Percentiles rank a stretch among this genome's conserved stretches.
These are phyloP conservation scores for Naganishia randhawae DNA, from an alignment of 768 basidiomycete species.

Conservation along the genomic window DNA sequence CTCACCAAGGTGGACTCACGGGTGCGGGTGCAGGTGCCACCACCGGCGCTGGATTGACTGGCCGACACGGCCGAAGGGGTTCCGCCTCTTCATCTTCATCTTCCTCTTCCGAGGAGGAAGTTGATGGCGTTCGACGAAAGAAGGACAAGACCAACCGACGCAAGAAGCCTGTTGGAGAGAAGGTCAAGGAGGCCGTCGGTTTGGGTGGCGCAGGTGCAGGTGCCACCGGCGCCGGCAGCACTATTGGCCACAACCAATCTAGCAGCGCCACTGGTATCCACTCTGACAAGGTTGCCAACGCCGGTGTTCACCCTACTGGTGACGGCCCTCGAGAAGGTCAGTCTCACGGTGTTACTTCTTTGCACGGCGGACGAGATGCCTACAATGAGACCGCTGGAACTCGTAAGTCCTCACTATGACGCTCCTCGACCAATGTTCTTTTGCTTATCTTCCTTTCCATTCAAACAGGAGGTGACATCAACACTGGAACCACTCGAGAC, in stretches of 20 bases:
- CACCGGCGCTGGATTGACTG: constrained; percentile 16
- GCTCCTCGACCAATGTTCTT: neutral
- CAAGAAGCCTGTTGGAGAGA: constrained; percentile 3
- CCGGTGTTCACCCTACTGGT: neutral
- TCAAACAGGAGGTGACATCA: constrained; percentile 20
- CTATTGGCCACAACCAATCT: constrained; percentile 1
- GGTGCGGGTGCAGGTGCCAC: neutral
- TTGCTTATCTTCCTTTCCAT: neutral
- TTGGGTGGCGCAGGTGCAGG: constrained; percentile 10
- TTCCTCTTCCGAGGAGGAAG: constrained; percentile 3
- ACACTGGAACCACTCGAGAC: constrained; percentile 14
- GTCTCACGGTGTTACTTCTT: neutral
- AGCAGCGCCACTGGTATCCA: neutral
- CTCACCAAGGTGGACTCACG: neutral
- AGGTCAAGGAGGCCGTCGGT: constrained; percentile 19
- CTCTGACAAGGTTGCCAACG: neutral
- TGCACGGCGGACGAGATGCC: constrained; percentile 19
- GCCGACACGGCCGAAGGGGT: constrained; percentile 11
- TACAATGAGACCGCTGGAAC: neutral
- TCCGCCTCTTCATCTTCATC: constrained; percentile 16
- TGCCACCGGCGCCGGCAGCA: neutral
- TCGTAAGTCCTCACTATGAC: neutral
- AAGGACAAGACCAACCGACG: constrained; percentile 4
- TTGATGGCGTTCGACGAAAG: constrained; percentile 18
- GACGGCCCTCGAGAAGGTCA: constrained; percentile 3